Evolutionary conservation across 257 asterid species (phyloP).

Genomic region (Solanum virginianum): DNA sequence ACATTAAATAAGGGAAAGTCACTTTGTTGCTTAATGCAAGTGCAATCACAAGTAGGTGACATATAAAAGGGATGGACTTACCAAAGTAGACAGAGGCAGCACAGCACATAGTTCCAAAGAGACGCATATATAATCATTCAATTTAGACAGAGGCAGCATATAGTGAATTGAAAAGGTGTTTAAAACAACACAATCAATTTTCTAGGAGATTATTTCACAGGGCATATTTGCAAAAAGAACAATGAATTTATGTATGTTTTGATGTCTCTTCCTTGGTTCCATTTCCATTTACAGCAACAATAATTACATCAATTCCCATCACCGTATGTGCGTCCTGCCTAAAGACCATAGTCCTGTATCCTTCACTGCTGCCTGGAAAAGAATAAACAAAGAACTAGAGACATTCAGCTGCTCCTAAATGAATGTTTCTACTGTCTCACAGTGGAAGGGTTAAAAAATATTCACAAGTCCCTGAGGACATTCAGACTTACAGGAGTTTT

Average conservation of each 20-base stretch:
- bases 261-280: neutral
- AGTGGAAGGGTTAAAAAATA: neutral
- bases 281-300: neutral
- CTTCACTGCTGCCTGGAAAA: constrained; percentile 57
- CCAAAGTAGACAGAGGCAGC: neutral
- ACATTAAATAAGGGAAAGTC: too few relatives aligned
- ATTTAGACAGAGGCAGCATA: neutral
- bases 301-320: constrained; percentile 1
- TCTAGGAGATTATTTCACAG: neutral
- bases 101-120: neutral
- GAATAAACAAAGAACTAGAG: neutral
- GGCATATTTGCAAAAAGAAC: neutral
- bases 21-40: too few relatives aligned
- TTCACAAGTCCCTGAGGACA: neutral
- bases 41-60: too few relatives aligned
- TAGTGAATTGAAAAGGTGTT: neutral
- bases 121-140: too few relatives aligned
- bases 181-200: neutral
- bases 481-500: constrained; percentile 59
- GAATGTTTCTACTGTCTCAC: neutral
- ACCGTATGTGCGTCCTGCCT: constrained; percentile 76
- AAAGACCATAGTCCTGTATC: constrained; percentile 88
- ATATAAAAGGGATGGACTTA: neutral
- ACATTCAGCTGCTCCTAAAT: neutral
- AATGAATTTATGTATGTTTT: neutral